Conservation (phyloP, 2,329 filamentous ascomycete species). For the Cladosporium phlei region DNA sequence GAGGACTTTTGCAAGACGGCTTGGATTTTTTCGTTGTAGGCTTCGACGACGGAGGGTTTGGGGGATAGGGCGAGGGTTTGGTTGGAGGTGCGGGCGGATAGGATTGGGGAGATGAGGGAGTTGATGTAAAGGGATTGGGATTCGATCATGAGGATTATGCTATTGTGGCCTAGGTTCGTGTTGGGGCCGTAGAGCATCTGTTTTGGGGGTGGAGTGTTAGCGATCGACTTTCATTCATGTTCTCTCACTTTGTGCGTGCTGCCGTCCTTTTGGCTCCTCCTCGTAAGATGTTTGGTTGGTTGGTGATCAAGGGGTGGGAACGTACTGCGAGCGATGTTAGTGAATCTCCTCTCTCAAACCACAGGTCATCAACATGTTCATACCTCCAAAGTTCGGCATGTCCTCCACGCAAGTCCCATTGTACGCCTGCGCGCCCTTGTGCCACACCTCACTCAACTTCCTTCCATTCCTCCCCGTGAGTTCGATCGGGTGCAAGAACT, state of each 20-base stretch:
- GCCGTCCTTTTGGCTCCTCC: no score
- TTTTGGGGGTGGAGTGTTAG: no score
- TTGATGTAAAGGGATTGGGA: slow-evolving; percentile 53
- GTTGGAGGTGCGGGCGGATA: slow-evolving; percentile 40
- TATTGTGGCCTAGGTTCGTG: slow-evolving; percentile 43
- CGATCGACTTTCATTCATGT: no score
- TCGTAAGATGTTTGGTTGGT: no score
- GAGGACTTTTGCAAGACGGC: slow-evolving; percentile 38
- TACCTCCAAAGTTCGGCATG: slow-evolving; percentile 52
- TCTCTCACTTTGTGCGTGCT: no score
- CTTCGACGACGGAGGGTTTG: slow-evolving; percentile 34
- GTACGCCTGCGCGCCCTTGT: slow-evolving; percentile 47
- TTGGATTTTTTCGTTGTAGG: slow-evolving; percentile 48
- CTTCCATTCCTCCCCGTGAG: slow-evolving; percentile 44
- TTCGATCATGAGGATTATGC: slow-evolving; percentile 60
- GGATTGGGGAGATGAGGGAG: slow-evolving; percentile 45
- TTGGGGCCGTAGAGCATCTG: slow-evolving; percentile 58
- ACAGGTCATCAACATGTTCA: no score
- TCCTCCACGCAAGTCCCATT: slow-evolving; percentile 49
- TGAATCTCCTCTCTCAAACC: no score
- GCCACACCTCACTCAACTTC: slow-evolving; percentile 49
- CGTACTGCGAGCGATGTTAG: no score
- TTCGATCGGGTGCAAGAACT: slow-evolving; percentile 56
- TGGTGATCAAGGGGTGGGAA: no score
- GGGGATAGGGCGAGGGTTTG: slow-evolving; percentile 44